Percentiles rank a stretch among this genome's conserved stretches.
phyloP scores from a whole-genome alignment of 768 basidiomycete genomes.

The Termitomyces sp. region DNA sequence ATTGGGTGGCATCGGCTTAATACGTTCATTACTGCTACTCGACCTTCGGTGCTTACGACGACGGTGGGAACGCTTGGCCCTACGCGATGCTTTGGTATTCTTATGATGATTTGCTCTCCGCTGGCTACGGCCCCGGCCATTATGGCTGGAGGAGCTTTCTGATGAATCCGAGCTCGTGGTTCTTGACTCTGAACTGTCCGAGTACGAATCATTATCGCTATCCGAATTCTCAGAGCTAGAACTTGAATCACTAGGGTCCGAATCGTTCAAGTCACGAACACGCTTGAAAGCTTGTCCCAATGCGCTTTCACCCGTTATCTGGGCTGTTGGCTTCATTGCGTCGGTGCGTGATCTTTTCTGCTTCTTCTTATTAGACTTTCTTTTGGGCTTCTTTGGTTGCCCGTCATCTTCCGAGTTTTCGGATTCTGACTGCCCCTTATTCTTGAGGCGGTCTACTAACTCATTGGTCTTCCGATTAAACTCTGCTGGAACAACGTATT shows the following conservation, averaged over 20 bases:
- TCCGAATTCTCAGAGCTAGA: not conserved
- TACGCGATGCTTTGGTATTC: not conserved
- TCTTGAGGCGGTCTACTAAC: not conserved
- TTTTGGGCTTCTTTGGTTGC: not conserved
- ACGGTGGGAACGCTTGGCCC: not conserved
- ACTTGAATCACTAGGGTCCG: not conserved
- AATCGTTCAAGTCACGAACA: not conserved
- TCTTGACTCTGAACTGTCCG: not conserved
- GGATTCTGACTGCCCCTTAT: fast-evolving
- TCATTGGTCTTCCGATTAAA: not conserved
- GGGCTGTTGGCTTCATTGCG: not conserved
- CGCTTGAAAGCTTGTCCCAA: not conserved
- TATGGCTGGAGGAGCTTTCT: not conserved
- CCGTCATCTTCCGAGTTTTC: not conserved
- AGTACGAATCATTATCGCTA: not conserved
- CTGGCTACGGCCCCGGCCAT: not conserved
- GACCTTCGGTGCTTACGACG: not conserved
- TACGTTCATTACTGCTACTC: not conserved
- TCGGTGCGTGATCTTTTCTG: too few species aligned
- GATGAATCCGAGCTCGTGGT: not conserved
- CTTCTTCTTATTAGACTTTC: not conserved
- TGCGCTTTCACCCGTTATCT: not conserved
- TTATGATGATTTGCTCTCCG: not conserved
- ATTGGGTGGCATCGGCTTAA: not conserved
- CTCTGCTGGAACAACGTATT: not conserved